A percentile compares a stretch with the other conserved stretches of the same genome.
Conservation (phyloP, 331 rosid species). For the Rosa hybrid region DNA sequence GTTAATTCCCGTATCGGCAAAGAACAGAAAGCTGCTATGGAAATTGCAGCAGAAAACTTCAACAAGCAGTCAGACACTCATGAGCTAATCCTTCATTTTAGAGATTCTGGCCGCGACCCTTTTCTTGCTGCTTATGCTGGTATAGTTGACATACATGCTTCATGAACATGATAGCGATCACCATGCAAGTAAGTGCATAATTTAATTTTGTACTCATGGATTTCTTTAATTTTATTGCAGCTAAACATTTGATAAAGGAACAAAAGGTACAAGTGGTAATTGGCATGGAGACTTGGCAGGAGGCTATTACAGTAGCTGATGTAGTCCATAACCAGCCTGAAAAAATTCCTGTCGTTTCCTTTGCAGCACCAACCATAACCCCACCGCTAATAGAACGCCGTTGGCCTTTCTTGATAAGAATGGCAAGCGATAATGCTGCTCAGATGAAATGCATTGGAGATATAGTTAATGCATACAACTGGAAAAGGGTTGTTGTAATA, state of each 20-base stretch:
- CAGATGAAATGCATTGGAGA: conserved; percentile 51
- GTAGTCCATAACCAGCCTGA: conserved; percentile 32
- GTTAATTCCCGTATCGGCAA: conserved; percentile 50
- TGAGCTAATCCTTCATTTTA: conserved; percentile 46
- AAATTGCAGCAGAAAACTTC: conserved; percentile 49
- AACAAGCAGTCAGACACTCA: conserved; percentile 40
- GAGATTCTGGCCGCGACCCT: conserved; percentile 36
- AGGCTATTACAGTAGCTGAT: conserved; percentile 52
- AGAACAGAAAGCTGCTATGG: conserved; percentile 58
- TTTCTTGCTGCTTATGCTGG: conserved; percentile 42
- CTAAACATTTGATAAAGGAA: conserved; percentile 39
- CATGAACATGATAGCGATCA: neutral
- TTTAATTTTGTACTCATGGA: neutral
- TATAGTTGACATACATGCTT: conserved; percentile 19
- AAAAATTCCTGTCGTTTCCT: conserved; percentile 47
- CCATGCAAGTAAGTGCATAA: neutral
- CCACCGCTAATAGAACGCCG: conserved; percentile 38
- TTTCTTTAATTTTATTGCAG: conserved; percentile 31
- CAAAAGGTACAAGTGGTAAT: conserved; percentile 44
- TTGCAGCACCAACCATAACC: conserved; percentile 45
- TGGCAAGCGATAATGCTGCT: conserved; percentile 39
- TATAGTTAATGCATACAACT: conserved; percentile 40
- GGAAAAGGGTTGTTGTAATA: conserved; percentile 58
- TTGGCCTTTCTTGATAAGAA: conserved; percentile 57
- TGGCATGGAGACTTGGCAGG: conserved; percentile 67